Evolutionary conservation across 805 yeast species (phyloP).

Genomic region (Metschnikowia rubicola): DNA sequence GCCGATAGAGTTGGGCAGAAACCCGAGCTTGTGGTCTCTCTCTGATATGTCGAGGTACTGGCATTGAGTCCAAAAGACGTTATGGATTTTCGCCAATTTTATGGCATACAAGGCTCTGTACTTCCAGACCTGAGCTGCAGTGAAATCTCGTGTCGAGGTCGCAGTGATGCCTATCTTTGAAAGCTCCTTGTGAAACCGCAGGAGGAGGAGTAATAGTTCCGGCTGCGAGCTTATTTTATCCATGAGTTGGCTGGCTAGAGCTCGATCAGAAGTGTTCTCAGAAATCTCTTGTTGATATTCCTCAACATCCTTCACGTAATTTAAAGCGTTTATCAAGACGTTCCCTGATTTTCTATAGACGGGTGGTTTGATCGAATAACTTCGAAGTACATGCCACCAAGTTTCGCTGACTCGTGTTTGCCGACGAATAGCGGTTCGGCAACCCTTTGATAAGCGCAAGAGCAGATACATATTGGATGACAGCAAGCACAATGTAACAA

Average conservation of each 20-base stretch:
- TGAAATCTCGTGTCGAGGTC: slow-evolving; percentile 9
- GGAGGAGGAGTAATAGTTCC: slow-evolving; percentile 30
- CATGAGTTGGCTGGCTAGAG: slow-evolving; percentile 25
- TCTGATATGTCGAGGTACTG: slow-evolving; percentile 27
- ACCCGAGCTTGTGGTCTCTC: slow-evolving; percentile 27
- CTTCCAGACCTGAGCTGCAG: slow-evolving; percentile 11
- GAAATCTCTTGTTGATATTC: slow-evolving; percentile 21
- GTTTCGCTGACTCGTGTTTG: not conserved
- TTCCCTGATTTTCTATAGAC: slow-evolving; percentile 12
- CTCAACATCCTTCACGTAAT: slow-evolving; percentile 30
- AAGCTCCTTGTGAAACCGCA: slow-evolving; percentile 33
- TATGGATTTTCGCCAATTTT: slow-evolving; percentile 27
- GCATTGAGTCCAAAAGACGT: slow-evolving; percentile 38
- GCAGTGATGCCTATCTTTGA: slow-evolving; percentile 25
- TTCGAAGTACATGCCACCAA: not conserved
- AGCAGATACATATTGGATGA: too few species aligned
- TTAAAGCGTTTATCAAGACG: slow-evolving; percentile 18
- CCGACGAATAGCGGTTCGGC: too few species aligned
- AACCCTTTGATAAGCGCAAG: too few species aligned
- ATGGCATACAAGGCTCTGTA: slow-evolving; percentile 21
- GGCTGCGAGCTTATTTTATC: slow-evolving; percentile 21
- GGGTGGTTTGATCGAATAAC: slow-evolving; percentile 13
- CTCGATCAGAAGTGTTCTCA: slow-evolving; percentile 16
- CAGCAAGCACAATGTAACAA: too few species aligned
- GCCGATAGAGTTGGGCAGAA: slow-evolving; percentile 28